A percentile compares a stretch with the other conserved stretches of the same genome.
Conservation (phyloP, 768 basidiomycete genomes). For the Zangia roseola region DNA sequence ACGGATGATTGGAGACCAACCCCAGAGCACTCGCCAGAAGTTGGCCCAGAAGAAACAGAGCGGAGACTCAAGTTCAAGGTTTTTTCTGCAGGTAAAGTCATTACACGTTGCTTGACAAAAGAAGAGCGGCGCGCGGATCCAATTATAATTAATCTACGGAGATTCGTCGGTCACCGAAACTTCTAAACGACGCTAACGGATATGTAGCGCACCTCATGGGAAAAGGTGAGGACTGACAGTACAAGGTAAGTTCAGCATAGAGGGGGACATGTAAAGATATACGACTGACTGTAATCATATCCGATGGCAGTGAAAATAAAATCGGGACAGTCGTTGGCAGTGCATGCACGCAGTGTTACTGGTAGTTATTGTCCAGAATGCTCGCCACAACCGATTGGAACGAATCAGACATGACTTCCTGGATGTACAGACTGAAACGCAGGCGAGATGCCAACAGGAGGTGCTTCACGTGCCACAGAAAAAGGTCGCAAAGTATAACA, state of each 20-base stretch:
- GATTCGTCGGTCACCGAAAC: too few species aligned
- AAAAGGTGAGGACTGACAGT: constrained; percentile 8
- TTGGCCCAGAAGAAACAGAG: constrained; percentile 5
- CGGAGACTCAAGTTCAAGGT: constrained; percentile 3
- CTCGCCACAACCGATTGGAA: not conserved
- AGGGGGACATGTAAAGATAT: not conserved
- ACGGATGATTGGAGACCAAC: too few species aligned
- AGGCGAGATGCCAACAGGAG: too few species aligned
- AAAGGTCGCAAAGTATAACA: too few species aligned
- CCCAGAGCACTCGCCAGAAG: too few species aligned
- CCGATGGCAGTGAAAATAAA: constrained; percentile 4
- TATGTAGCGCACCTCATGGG: constrained; percentile 3
- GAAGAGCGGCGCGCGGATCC: not conserved
- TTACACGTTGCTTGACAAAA: not conserved
- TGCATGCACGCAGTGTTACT: not conserved
- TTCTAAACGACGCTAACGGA: not conserved
- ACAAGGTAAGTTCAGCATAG: not conserved
- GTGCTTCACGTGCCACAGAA: too few species aligned
- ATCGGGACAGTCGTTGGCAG: not conserved
- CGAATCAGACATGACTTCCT: not conserved
- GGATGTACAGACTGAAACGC: too few species aligned
- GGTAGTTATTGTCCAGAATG: not conserved
- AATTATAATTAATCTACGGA: constrained; percentile 6
- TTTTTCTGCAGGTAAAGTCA: not conserved
- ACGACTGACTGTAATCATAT: constrained; percentile 8